Evolutionary conservation across 2,329 filamentous ascomycete genomes (phyloP), one percentile per base, ranked within the genome.

Genomic region (Aspergillus thermomutatus): DNA sequence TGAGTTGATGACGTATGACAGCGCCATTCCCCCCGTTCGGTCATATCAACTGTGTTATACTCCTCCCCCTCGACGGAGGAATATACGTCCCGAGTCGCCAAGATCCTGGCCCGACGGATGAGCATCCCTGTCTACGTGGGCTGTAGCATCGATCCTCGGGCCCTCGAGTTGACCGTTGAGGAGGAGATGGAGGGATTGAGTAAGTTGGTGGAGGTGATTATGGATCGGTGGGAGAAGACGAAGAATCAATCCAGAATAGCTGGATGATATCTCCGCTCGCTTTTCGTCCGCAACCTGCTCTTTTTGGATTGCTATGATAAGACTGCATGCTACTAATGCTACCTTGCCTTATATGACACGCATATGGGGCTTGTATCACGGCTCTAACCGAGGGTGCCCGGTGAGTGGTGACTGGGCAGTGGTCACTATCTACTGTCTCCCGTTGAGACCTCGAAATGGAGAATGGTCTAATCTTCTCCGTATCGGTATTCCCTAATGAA

Each of bases 151-250:
- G 91, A 87, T 63, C 86, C 97, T 61, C 83, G 84, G 14, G 85
- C 82, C 1, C 83, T 92, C 66, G 91, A 91, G 9, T 89, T 91
- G 21, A 89, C 86, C 0, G 85, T 93, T 6, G 92, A 97, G 70
- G 94, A 97, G 79, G 93, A 97, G 77, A 92, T 97, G 86, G 91
- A 93, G 69, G 91, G 89, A 0, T 87, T 97, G 66, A 86, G 84
- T 67, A 83, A 82, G 61, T 85, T 96, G 43, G 86, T 92, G 31
- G 83, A 89, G 57, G 84, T 89, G 49, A 83, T 92, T 14, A 77
- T 87, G 69, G 76, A 77, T 46, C 80, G 84, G 64, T 74, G 69
- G 72, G 65, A 71, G 52, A 54, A 56, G 28, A 31, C 31, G 28
- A 48, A 50, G 52, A n/a, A 28, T 49, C 41, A 45, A 23, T 21